Base-by-base conservation (phyloP, 192 early-diverging fungal genomes). In the Backusella australiensis region DNA sequence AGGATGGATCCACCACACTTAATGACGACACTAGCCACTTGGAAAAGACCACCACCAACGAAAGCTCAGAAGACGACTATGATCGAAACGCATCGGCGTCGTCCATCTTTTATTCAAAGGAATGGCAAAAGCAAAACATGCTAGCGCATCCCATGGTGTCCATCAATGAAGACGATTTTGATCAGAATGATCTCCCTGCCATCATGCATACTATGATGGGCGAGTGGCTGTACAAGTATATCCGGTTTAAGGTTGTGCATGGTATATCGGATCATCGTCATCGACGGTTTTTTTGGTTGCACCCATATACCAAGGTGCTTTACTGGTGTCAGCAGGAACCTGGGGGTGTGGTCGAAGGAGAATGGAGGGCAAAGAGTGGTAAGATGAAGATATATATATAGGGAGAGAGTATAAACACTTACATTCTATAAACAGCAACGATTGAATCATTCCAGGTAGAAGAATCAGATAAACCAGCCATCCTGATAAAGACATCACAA, bases 171-270 rank as follows among this genome's bases (percentile, higher is more conserved):
- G 23, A 63, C 7, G 56, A 63, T 29, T 63, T 63, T 63, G 56
- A 63, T 4, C 21, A 63, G 11, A 14, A 8, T 63, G 56, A 63
- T 63, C 21, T 71, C 1, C 49, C 90, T 35, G 73, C 87, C 11
- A 89, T 94, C 41, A 91, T 92, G 21, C 91, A 91, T 44, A 92
- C 93, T 8, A 94, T 94, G 93, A 91, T 94, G 21, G 93, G 93
- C 0, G 87, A 91, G 44, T 91, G 85, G 75, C 79, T 94, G 77
- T 88, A 84, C 83, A 94, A 94, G 80, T 93, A 90, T 67, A 92
- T 91, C 21, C 82, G 91, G 2, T 78, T 85, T 39, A 81, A 49
- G 65, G 85, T 86, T 32, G 84, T 81, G 0, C 80, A 77, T 17
- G 81, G 82, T 32, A 84, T 83, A 15, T 86, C 84, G 15, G 92